Conservation (phyloP, 163 green algal species). For the Picocystis sp. region DNA sequence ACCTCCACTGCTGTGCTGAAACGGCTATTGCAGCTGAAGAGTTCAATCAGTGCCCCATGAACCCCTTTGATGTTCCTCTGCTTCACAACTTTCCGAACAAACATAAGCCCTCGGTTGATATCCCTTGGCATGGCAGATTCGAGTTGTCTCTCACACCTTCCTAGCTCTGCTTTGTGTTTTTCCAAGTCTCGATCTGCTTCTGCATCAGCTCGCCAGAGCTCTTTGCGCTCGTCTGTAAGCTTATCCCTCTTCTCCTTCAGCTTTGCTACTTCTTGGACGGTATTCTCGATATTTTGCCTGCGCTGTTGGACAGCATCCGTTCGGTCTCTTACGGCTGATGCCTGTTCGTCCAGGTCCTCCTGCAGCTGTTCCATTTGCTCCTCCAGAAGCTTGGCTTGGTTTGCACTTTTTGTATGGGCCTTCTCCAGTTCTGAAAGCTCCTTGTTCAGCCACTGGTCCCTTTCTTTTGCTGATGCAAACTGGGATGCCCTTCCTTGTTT, state of each 20-base stretch:
- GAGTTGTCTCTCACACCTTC: conserved; percentile 16
- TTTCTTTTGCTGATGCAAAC: conserved; percentile 47
- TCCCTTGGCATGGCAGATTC: conserved; percentile 36
- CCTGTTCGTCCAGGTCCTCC: background rate
- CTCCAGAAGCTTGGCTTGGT: too few species aligned
- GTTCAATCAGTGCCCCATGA: conserved; percentile 73
- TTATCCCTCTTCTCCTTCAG: background rate
- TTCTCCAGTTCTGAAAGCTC: conserved; percentile 17
- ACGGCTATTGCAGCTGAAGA: conserved; percentile 42
- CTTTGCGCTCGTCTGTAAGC: conserved; percentile 26
- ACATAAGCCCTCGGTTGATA: conserved; percentile 34
- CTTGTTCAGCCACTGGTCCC: conserved; percentile 33
- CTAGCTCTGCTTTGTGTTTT: conserved; percentile 17
- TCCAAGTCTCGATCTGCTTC: conserved; percentile 27
- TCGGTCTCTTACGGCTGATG: background rate
- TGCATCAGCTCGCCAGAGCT: conserved; percentile 37
- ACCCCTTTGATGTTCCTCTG: conserved; percentile 55
- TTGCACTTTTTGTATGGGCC: too few species aligned
- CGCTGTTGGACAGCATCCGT: conserved; percentile 5
- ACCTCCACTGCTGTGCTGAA: conserved; percentile 9
- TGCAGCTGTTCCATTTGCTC: too few species aligned
- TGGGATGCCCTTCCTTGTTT: conserved; percentile 53
- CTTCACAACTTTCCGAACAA: conserved; percentile 34
- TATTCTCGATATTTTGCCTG: conserved; percentile 1
- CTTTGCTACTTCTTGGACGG: conserved; percentile 11